Conservation (phyloP, 1,284 basidiomycete genomes). For the Afroboletus lepidellus region DNA sequence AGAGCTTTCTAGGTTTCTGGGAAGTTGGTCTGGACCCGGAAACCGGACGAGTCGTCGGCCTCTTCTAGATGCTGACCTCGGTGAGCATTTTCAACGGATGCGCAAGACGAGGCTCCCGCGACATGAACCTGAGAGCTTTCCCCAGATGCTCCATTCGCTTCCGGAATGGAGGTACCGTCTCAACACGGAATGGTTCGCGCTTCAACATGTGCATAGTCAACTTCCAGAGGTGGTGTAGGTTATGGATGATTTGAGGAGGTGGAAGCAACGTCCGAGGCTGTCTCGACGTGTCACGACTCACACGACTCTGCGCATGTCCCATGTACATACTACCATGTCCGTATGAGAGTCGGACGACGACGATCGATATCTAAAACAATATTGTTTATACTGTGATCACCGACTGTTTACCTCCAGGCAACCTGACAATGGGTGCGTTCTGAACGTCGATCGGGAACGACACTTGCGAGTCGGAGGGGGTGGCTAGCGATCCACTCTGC, state of each 20-base stretch:
- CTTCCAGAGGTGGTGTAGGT: slow-evolving; percentile 13
- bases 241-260: slow-evolving; percentile 9
- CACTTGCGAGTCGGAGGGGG: background rate
- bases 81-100: slow-evolving; percentile 34
- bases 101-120: background rate
- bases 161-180: slow-evolving; percentile 29
- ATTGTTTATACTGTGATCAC: slow-evolving; percentile 1
- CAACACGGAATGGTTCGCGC: slow-evolving; percentile 40
- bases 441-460: background rate
- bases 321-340: slow-evolving; percentile 13
- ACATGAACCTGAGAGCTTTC: slow-evolving; percentile 16
- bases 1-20: slow-evolving; percentile 62
- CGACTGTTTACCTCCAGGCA: slow-evolving; percentile 40
- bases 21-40: slow-evolving; percentile 79
- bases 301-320: slow-evolving; percentile 5
- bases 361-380: background rate
- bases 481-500: slow-evolving; percentile 55
- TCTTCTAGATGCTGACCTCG: slow-evolving; percentile 52
- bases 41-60: slow-evolving; percentile 68
- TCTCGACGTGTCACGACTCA: background rate
- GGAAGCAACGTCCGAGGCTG: background rate
- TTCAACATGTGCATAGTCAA: slow-evolving; percentile 41
- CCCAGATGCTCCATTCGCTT: slow-evolving; percentile 10
- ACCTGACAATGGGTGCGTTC: slow-evolving; percentile 33
- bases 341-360: slow-evolving; percentile 3